Base-by-base conservation (phyloP, 306 rosid species). In the Vigna angularis region DNA sequence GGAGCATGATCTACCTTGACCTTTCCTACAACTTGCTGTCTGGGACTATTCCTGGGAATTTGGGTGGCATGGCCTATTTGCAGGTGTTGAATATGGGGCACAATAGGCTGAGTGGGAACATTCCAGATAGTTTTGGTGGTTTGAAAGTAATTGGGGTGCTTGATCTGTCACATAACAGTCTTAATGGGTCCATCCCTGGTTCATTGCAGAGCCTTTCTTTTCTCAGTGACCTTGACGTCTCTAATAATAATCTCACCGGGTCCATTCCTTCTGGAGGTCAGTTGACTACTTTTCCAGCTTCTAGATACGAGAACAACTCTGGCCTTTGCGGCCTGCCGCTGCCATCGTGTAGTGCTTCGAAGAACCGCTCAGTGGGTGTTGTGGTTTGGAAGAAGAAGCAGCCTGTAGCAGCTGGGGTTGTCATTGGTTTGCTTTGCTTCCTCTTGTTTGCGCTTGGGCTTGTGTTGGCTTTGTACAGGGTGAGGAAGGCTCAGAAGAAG, bases 61-160 rank as follows among this genome's bases (percentile, higher is more conserved):
- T 90, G 3, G 97, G 97, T 22, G 51, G 55, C 8, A 76, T 88
- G 90, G 62, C 74, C 71, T 91, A 78, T 79, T 64, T 90, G 47
- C 94, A 87, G 80, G 93, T 91, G 72, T 75, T 91, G 38, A 91
- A 91, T 82, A 57, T 91, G 36, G 97, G 94, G 53, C 97, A 91
- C 78, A 91, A 91, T 85, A 72, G 10, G 75, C 82, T 91, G 30
- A 53, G 55, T 14, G 97, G 94, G 62, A 73, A 20, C 0, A 89
- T 91, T 83, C 97, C 97, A 3, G 85, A 85, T n/a, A 83, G 87
- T 49, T 84, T 91, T 53, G 97, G 94, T 56, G 87, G 78, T 76
- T 73, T 91, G 36, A 89, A 83, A 77, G 83, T 55, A 3, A 45
- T 88, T 17, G 92, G 94, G 53, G 92, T 91, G 73, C 89, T 91